Evolutionary conservation across 1,284 basidiomycete species (phyloP).

Genomic region (Rhodotorula sp.): DNA sequence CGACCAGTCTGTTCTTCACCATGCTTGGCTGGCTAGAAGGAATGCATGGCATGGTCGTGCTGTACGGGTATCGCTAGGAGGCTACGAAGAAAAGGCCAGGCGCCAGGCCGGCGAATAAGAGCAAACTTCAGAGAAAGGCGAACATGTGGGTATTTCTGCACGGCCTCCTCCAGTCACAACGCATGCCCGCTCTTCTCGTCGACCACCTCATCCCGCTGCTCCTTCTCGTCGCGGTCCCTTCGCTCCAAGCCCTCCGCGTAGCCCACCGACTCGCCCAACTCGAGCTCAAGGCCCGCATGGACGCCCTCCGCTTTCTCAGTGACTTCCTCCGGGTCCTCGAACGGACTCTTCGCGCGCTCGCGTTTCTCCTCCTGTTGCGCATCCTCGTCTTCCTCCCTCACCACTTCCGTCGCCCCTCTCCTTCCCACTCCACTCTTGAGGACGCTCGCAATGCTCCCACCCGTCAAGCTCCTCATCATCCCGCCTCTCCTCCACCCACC

Average conservation of each 20-base stretch:
- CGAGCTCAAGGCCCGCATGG: neutral
- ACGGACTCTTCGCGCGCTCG: conserved; percentile 22
- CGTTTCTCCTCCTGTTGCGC: neutral
- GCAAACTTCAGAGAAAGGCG: neutral
- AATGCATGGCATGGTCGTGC: neutral
- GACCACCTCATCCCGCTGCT: neutral
- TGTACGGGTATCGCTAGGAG: neutral
- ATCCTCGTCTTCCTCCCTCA: neutral
- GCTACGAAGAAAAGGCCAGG: neutral
- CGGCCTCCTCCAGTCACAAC: neutral
- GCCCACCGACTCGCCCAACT: neutral
- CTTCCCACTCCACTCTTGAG: neutral
- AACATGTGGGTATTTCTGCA: neutral
- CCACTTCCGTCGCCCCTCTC: neutral
- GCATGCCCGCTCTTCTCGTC: conserved; percentile 3
- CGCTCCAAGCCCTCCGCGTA: too few species aligned
- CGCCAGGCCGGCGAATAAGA: neutral
- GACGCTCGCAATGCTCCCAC: conserved; percentile 4
- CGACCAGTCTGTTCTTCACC: too few species aligned
- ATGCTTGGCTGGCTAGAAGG: too few species aligned
- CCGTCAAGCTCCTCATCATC: conserved; percentile 10
- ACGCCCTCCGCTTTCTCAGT: neutral
- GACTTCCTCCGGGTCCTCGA: conserved; percentile 20
- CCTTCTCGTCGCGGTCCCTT: neutral
- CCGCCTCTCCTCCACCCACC: neutral